Percentiles rank a stretch among this genome's conserved stretches.
phyloP scores from a whole-genome alignment of 768 basidiomycete species.

The Amylocystis lapponica region DNA sequence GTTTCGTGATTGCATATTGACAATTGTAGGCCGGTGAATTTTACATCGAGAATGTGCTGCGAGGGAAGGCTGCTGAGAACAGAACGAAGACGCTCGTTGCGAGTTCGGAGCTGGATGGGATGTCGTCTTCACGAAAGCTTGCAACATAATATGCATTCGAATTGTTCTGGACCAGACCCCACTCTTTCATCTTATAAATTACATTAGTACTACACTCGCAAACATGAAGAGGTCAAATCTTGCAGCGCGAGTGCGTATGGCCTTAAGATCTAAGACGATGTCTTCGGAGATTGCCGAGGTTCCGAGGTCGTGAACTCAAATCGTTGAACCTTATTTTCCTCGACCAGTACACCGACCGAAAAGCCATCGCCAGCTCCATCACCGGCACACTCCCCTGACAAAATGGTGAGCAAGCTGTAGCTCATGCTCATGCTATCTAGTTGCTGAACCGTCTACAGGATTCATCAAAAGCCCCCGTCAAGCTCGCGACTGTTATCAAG shows the following conservation, averaged over 20 bases:
- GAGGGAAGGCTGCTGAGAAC: slow-evolving; percentile 47
- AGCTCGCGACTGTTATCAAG: slow-evolving; percentile 98
- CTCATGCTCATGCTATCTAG: not conserved
- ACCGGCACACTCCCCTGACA: slow-evolving; percentile 20
- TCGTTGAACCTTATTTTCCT: slow-evolving; percentile 26
- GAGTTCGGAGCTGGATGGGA: no score
- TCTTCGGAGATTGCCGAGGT: slow-evolving; percentile 18
- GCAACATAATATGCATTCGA: no score
- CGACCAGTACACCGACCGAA: slow-evolving; percentile 21
- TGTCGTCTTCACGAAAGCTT: no score
- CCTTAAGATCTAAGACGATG: no score
- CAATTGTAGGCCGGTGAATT: slow-evolving; percentile 81
- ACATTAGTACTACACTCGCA: no score
- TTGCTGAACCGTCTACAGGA: slow-evolving; percentile 44
- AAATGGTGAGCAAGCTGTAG: slow-evolving; percentile 23
- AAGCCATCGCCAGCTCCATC: slow-evolving; percentile 22
- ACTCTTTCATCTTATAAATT: no score
- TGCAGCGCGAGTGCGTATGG: no score
- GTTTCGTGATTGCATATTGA: not conserved
- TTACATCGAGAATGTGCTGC: slow-evolving; percentile 88
- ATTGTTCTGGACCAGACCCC: no score
- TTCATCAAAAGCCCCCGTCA: slow-evolving; percentile 87
- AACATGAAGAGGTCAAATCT: no score
- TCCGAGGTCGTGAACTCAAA: slow-evolving; percentile 5
- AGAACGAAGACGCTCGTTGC: slow-evolving; percentile 20